phyloP scores from a whole-genome alignment of 768 basidiomycete genomes.

The Pholiota conissans region DNA sequence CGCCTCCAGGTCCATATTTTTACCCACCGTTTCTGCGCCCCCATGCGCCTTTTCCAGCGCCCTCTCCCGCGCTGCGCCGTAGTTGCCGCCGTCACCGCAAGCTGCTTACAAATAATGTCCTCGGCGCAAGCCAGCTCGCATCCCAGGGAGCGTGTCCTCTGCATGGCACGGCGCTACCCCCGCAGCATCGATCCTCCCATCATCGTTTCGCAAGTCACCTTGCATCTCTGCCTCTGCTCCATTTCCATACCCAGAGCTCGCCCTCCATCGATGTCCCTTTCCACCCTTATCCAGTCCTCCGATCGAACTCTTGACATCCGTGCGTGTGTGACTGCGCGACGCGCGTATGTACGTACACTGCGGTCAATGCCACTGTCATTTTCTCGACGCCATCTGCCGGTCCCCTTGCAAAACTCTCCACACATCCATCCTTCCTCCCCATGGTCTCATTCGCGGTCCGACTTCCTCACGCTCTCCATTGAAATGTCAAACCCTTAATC shows the following conservation, averaged over 20 bases:
- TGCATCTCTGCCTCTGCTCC: neutral
- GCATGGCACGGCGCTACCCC: neutral
- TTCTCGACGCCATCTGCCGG: neutral
- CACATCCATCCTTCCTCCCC: neutral
- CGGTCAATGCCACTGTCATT: neutral
- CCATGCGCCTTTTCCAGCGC: neutral
- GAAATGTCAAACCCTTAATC: neutral
- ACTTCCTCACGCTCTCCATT: neutral
- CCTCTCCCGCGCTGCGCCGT: too few relatives aligned
- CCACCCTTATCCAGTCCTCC: neutral
- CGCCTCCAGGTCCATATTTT: neutral
- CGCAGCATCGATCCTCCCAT: neutral
- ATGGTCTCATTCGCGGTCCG: neutral
- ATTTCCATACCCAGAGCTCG: neutral
- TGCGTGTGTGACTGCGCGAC: neutral
- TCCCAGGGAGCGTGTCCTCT: neutral
- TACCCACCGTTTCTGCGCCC: neutral
- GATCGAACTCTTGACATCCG: neutral
- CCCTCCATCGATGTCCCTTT: neutral
- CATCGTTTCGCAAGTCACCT: too few relatives aligned
- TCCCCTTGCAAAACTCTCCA: too few relatives aligned
- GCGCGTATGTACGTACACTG: neutral
- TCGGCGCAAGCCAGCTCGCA: neutral
- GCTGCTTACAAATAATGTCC: neutral
- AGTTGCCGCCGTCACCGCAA: neutral